A percentile compares a stretch with the other conserved stretches of the same genome.
phyloP scores from a whole-genome alignment of 129 eudicot species.

The Lonicera japonica region DNA sequence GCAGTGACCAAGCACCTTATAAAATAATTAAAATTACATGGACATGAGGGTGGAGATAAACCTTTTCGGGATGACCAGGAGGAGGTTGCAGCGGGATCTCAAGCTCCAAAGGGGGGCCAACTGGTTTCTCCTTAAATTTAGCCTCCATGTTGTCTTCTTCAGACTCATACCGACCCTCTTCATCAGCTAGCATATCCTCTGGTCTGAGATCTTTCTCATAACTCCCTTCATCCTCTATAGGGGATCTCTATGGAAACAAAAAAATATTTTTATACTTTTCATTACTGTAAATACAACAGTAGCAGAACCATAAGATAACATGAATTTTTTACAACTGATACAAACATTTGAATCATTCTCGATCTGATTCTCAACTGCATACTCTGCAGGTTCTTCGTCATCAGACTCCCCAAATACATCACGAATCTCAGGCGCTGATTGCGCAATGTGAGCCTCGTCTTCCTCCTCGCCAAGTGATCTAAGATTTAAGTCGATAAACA shows the following conservation, averaged over 20 bases:
- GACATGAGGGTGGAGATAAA: conserved; percentile 17
- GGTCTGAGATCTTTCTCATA: conserved; percentile 70
- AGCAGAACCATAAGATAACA: background rate
- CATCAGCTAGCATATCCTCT: conserved; percentile 95
- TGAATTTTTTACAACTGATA: conserved; percentile 8
- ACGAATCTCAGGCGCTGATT: conserved; percentile 81
- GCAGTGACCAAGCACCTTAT: background rate
- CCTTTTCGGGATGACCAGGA: conserved; percentile 77
- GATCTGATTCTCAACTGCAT: conserved; percentile 51
- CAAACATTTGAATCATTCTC: conserved; percentile 72
- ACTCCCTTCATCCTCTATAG: conserved; percentile 74
- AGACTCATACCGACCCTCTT: conserved; percentile 81
- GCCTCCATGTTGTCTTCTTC: conserved; percentile 70
- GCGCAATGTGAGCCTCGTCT: conserved; percentile 60
- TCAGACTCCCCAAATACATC: conserved; percentile 99
- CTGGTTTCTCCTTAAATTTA: conserved; percentile 81
- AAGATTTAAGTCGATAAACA: conserved; percentile 15
- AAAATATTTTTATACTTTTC: conserved; percentile 7
- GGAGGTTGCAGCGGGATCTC: conserved; percentile 91
- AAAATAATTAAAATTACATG: background rate
- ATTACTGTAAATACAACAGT: conserved; percentile 4
- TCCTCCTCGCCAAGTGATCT: conserved; percentile 76
- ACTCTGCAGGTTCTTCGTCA: conserved; percentile 79
- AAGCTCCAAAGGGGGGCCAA: conserved; percentile 93
- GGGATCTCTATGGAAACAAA: conserved; percentile 52